phyloP scores from a whole-genome alignment of 2,329 filamentous ascomycete genomes.

The Talaromyces sp. region DNA sequence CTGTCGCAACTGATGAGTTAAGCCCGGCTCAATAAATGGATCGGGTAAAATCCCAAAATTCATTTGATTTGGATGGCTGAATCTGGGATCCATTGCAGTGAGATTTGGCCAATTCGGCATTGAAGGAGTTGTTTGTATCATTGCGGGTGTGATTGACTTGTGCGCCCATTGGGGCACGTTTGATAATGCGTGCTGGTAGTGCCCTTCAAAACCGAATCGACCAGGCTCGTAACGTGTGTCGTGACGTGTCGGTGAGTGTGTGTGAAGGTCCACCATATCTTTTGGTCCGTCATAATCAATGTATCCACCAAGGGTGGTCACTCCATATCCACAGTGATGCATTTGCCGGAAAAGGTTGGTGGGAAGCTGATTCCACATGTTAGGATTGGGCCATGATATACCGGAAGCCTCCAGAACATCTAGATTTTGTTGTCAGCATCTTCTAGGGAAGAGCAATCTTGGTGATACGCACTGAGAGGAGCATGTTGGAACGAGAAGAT shows the following conservation, averaged over 20 bases:
- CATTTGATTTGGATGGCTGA: conserved; percentile 5
- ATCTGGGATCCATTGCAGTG: conserved; percentile 26
- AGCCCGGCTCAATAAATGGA: conserved; percentile 41
- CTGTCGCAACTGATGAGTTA: conserved; percentile 29
- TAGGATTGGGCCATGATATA: conserved; percentile 75
- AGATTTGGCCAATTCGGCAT: conserved; percentile 12
- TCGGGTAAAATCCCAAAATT: conserved; percentile 23
- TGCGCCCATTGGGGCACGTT: conserved; percentile 29
- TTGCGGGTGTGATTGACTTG: conserved; percentile 25
- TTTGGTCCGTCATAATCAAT: conserved; percentile 35
- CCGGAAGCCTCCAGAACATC: conserved; percentile 68
- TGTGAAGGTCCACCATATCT: conserved; percentile 54
- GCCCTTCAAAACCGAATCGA: conserved; percentile 20
- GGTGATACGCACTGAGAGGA: conserved; percentile 58
- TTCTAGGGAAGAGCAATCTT: background rate
- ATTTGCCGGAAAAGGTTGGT: conserved; percentile 35
- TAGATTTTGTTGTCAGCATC: conserved; percentile 30
- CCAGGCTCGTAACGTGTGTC: conserved; percentile 17
- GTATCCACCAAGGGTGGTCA: conserved; percentile 1
- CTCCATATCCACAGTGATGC: conserved; percentile 14
- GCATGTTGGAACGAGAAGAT: conserved; percentile 84
- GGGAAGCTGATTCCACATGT: conserved; percentile 60
- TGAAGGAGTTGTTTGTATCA: background rate
- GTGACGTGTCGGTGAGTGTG: conserved; percentile 57
- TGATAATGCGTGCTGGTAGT: conserved; percentile 23